Percentiles rank a stretch among this genome's conserved stretches.
These are phyloP conservation scores for Sistotremastrum suecicum DNA, from an alignment of 768 basidiomycete species.

Conservation along the genomic window DNA sequence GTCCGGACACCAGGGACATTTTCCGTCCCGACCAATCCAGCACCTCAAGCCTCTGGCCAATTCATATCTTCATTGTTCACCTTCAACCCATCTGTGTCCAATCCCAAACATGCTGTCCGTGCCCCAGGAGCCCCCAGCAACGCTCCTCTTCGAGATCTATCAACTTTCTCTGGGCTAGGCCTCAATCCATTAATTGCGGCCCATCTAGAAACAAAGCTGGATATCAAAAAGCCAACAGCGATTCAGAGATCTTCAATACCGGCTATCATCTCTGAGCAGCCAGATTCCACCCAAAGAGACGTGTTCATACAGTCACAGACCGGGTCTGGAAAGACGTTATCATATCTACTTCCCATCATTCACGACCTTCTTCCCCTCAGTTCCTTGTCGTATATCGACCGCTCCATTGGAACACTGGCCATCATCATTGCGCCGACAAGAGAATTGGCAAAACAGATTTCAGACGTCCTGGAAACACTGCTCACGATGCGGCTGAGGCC, in stretches of 20 bases:
- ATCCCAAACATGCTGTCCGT: slow-evolving; percentile 36
- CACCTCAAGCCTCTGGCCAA: slow-evolving; percentile 29
- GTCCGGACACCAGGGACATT: slow-evolving; percentile 9
- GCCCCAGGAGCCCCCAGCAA: slow-evolving; percentile 49
- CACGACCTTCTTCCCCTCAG: slow-evolving; percentile 88
- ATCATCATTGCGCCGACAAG: slow-evolving; percentile 91
- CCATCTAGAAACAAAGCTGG: slow-evolving; percentile 71
- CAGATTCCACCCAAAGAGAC: slow-evolving; percentile 38
- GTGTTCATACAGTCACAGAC: slow-evolving; percentile 94
- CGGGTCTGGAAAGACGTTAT: slow-evolving; percentile 90
- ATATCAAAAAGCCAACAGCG: slow-evolving; percentile 73
- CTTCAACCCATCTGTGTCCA: slow-evolving; percentile 22
- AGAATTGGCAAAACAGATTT: slow-evolving; percentile 93
- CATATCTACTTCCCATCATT: slow-evolving; percentile 88
- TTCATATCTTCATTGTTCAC: slow-evolving; percentile 86
- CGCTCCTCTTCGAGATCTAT: slow-evolving; percentile 62
- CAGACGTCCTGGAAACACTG: slow-evolving; percentile 79
- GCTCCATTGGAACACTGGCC: slow-evolving; percentile 88
- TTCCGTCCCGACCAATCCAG: slow-evolving; percentile 12
- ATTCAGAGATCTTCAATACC: slow-evolving; percentile 68
- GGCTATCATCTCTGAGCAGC: slow-evolving; percentile 34
- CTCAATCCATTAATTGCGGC: slow-evolving; percentile 67
- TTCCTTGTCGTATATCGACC: slow-evolving; percentile 82
- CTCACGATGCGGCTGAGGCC: slow-evolving; percentile 61
- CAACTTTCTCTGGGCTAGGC: slow-evolving; percentile 71